phyloP scores from a whole-genome alignment of 345 rosid species.

The Pistacia integerrima region DNA sequence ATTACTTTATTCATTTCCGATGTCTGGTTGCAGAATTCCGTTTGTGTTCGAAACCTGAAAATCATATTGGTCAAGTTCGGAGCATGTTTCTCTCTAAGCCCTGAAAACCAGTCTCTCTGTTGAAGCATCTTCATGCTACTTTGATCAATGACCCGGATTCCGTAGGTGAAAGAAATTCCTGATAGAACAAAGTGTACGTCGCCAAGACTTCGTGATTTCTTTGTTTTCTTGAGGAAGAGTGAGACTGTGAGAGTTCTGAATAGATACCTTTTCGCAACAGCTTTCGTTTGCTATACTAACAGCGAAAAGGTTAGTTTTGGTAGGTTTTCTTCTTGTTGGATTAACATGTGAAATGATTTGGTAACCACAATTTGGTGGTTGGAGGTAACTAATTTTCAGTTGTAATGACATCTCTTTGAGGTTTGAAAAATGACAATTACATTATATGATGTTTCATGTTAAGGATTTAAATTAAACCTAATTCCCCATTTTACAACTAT shows the following conservation, averaged over 20 bases:
- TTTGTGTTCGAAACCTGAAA: neutral
- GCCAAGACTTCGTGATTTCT: neutral
- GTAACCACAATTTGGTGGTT: neutral
- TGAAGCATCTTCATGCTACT: neutral
- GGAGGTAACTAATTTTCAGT: neutral
- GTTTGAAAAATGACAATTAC: too few relatives aligned
- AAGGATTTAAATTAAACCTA: too few relatives aligned
- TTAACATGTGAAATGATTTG: neutral
- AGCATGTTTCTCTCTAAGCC: neutral
- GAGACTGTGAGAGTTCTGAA: neutral
- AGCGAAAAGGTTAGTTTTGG: neutral
- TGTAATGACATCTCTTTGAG: too few relatives aligned
- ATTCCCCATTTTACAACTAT: too few relatives aligned
- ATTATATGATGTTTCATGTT: too few relatives aligned
- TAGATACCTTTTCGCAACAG: neutral
- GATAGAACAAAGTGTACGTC: neutral
- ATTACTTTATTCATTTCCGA: neutral
- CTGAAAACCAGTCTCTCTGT: neutral
- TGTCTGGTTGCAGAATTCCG: conserved; percentile 5
- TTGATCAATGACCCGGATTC: neutral
- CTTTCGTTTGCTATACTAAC: neutral
- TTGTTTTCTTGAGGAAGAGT: neutral
- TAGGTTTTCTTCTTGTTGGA: neutral
- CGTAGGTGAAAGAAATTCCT: neutral
- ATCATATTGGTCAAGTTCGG: neutral